A percentile compares a stretch with the other conserved stretches of the same genome.
These are phyloP conservation scores for Collybia sordida DNA, from an alignment of 768 basidiomycete species.

Conservation along the genomic window DNA sequence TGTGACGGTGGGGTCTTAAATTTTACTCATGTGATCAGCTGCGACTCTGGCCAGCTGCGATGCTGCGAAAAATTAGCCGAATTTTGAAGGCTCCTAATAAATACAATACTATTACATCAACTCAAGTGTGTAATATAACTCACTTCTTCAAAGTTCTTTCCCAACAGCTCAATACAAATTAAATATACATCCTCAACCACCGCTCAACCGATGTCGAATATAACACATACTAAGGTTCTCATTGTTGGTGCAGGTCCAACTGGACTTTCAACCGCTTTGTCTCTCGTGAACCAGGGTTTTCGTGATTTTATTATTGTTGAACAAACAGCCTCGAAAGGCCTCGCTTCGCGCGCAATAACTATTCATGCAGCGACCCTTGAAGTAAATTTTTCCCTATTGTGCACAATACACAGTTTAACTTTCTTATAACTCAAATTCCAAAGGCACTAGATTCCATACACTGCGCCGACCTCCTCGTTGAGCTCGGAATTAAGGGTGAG, in stretches of 20 bases:
- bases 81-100: no score
- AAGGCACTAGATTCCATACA: constrained; percentile 47
- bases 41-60: no score
- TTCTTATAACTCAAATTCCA: neutral
- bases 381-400: constrained; percentile 22
- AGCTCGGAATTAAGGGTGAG: constrained; percentile 31
- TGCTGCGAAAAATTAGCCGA: no score
- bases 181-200: no score
- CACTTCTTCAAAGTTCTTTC: no score
- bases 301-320: constrained; percentile 45
- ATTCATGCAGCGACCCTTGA: constrained; percentile 56
- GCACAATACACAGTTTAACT: neutral
- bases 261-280: constrained; percentile 45
- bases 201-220: constrained; percentile 12
- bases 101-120: no score
- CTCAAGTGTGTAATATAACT: no score
- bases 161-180: no score
- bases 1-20: no score
- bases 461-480: constrained; percentile 36
- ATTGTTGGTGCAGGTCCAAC: constrained; percentile 52
- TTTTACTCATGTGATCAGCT: no score
- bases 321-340: constrained; percentile 24
- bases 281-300: constrained; percentile 41
- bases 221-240: constrained; percentile 36
- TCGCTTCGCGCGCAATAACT: constrained; percentile 42